These are phyloP conservation scores for Gaultheria prostrata DNA, from an alignment of 148 eudicot genomes.

Conservation along the genomic window DNA sequence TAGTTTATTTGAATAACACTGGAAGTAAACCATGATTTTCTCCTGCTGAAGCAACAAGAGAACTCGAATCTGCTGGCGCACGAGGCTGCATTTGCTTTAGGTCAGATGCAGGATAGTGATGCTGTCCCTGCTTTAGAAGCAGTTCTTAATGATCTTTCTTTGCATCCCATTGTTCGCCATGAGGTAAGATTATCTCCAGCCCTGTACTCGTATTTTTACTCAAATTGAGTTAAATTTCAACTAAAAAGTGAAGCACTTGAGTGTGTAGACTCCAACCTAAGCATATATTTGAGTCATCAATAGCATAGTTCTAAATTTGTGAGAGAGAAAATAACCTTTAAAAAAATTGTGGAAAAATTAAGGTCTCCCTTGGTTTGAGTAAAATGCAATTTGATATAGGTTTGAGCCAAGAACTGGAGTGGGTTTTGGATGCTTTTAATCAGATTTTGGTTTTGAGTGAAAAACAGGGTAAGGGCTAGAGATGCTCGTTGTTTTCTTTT, in stretches of 20 bases:
- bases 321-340: not conserved
- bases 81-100: slow-evolving; percentile 98
- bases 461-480: not conserved
- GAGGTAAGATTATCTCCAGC: slow-evolving; percentile 45
- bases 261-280: not conserved
- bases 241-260: not conserved
- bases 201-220: not conserved
- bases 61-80: slow-evolving; percentile 89
- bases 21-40: not conserved
- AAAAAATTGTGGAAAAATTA: not conserved
- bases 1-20: not conserved
- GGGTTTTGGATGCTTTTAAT: not conserved
- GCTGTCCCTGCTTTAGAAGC: slow-evolving; percentile 85
- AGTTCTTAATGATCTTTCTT: slow-evolving; percentile 72
- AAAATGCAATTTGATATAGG: not conserved
- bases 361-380: not conserved
- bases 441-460: not conserved
- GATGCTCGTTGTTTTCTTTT: slow-evolving; percentile 1
- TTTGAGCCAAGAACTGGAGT: not conserved
- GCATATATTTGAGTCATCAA: not conserved
- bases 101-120: slow-evolving; percentile 94
- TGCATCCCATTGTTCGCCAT: slow-evolving; percentile 98
- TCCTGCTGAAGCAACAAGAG: slow-evolving; percentile 67
- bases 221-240: not conserved
- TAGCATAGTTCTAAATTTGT: not conserved